A percentile compares a stretch with the other conserved stretches of the same genome.
phyloP scores from a whole-genome alignment of 768 basidiomycete genomes.

The Tephrocybe sp. region DNA sequence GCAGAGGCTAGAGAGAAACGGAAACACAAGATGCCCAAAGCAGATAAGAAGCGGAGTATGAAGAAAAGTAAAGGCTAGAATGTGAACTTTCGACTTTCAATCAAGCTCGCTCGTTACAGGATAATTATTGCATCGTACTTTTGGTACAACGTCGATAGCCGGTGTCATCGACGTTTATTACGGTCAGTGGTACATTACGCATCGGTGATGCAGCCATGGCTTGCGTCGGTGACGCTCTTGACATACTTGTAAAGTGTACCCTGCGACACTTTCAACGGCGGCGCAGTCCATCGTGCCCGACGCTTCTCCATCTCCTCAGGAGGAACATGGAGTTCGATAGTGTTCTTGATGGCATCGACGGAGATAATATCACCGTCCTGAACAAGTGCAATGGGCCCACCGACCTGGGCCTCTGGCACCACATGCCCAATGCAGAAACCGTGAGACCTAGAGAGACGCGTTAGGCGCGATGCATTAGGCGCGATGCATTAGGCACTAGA shows the following conservation, averaged over 20 bases:
- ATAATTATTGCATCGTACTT: slow-evolving; percentile 7
- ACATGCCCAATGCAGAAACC: slow-evolving; percentile 98
- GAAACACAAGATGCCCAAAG: slow-evolving; percentile 93
- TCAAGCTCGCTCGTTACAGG: too few species aligned
- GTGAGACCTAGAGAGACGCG: slow-evolving; percentile 66
- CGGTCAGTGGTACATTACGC: slow-evolving; percentile 40
- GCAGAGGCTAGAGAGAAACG: slow-evolving; percentile 85
- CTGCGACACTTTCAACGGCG: slow-evolving; percentile 79
- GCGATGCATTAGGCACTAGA: slow-evolving; percentile 14
- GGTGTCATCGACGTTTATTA: neutral
- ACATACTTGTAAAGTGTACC: slow-evolving; percentile 90
- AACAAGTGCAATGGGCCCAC: slow-evolving; percentile 91
- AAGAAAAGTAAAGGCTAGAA: slow-evolving; percentile 50
- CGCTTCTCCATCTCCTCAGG: slow-evolving; percentile 78
- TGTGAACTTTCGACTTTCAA: too few species aligned
- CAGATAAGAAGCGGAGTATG: slow-evolving; percentile 87
- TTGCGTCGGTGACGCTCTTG: slow-evolving; percentile 87
- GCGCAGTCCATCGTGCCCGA: slow-evolving; percentile 74
- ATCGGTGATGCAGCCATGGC: slow-evolving; percentile 91
- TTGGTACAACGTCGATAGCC: neutral
- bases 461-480: slow-evolving; percentile 16
- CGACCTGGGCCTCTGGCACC: slow-evolving; percentile 93
- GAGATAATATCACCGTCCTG: slow-evolving; percentile 85
- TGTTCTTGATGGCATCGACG: slow-evolving; percentile 87
- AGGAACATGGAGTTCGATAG: slow-evolving; percentile 74